Percentiles rank a stretch among this genome's conserved stretches.
Evolutionary conservation across 2,329 filamentous ascomycete species (phyloP).

Genomic region (Aspergillus sp.): DNA sequence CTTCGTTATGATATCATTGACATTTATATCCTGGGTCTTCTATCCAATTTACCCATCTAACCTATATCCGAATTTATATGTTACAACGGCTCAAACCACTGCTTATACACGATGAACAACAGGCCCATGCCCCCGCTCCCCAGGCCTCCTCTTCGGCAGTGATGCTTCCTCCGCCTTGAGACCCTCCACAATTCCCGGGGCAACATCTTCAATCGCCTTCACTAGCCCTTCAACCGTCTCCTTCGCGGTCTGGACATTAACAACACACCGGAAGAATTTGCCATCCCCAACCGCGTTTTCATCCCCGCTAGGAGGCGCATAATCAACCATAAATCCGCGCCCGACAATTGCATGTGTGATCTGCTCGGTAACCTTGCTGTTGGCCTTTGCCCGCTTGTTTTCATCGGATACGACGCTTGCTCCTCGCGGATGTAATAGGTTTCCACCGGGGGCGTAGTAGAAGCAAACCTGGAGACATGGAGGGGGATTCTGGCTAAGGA

Average conservation of each 20-base stretch:
- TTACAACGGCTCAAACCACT: not conserved
- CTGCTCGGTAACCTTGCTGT: constrained; percentile 56
- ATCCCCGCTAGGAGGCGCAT: constrained; percentile 53
- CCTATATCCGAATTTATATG: not conserved
- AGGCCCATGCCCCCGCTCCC: constrained; percentile 36
- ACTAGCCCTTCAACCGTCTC: constrained; percentile 65
- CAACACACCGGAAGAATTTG: constrained; percentile 68
- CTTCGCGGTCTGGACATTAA: constrained; percentile 61
- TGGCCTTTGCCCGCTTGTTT: constrained; percentile 43
- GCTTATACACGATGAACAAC: constrained; percentile 26
- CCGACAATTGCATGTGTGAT: constrained; percentile 56
- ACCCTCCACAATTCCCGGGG: constrained; percentile 32
- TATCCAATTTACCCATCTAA: not conserved
- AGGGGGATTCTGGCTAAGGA: constrained; percentile 74
- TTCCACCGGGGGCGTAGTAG: constrained; percentile 69
- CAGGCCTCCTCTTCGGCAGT: constrained; percentile 25
- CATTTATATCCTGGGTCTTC: not conserved
- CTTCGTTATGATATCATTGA: not conserved
- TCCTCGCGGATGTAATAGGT: constrained; percentile 41
- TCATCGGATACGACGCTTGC: constrained; percentile 34
- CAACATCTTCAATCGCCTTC: constrained; percentile 55
- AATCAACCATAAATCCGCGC: constrained; percentile 70
- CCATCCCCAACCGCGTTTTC: constrained; percentile 55
- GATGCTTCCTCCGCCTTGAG: constrained; percentile 23
- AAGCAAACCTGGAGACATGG: constrained; percentile 95